Evolutionary conservation across 805 yeast genomes (phyloP), one percentile per base, ranked within the genome.

Genomic region (Yamadazyma paraphyllophila): DNA sequence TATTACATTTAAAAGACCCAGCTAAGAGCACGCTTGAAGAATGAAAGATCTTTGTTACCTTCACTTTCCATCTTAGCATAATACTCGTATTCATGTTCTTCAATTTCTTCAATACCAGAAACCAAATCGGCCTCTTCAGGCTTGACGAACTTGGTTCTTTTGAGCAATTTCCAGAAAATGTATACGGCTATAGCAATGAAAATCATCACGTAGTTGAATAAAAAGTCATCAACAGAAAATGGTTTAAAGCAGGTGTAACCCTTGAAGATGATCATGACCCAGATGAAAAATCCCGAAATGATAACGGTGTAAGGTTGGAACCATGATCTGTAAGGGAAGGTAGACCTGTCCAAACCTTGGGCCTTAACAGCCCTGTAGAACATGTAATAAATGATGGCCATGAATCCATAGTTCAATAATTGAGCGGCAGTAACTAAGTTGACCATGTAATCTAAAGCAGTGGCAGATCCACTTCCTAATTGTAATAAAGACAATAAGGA

Each of bases 171-270:
- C 74, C 74, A 71, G 41, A 61, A 50, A 15, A 58, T 44, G 50
- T 51, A 66, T n/a, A 65, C 59, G 5, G 57, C 68, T 34, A 63
- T 43, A 4, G 62, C 51, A 14, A 71, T 63, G 47, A 87, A 86
- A 10, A 88, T 74, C 83, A 85, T 83, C 48, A 88, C 69, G 58
- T 88, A 88, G 56, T 78, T 77, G 64, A 80, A 85, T 53, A 87
- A 68, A 65, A 88, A 88, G 7, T 72, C 66, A 47, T 81, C 72
- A 14, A 74, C 73, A 14, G 72, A 61, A 90, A 92, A 88, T 11
- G 82, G 82, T 37, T 82, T 61, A 63, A 88, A 87, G 1, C 82
- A 86, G 2, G 76, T 66, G 66, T 85, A 88, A 4, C 96, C 96
- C 65, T 61, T 80, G 63, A 54, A 78, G 58, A 87, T 87, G 73